These are phyloP conservation scores for Rhodotorula sp. DNA, from an alignment of 1,284 basidiomycete genomes.

Conservation along the genomic window DNA sequence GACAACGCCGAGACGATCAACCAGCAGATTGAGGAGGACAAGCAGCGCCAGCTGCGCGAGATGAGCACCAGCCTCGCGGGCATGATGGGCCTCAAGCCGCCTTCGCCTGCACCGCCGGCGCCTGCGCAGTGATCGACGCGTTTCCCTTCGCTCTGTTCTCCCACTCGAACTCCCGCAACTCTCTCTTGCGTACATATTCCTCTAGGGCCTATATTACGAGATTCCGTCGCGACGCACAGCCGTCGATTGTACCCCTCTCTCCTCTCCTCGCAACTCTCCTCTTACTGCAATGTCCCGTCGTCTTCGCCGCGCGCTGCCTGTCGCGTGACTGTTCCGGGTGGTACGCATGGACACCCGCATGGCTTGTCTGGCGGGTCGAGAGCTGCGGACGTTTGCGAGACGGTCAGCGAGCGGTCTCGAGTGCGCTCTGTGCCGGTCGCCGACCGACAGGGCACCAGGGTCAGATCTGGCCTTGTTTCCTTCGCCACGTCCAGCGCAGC, in stretches of 20 bases:
- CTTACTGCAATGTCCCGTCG: no score
- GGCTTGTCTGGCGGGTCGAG: no score
- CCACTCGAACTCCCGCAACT: background rate
- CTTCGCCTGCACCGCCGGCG: background rate
- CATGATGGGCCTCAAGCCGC: conserved; percentile 32
- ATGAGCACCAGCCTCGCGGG: conserved; percentile 31
- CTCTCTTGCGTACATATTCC: background rate
- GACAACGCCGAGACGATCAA: conserved; percentile 81
- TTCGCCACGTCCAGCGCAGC: conserved; percentile 4
- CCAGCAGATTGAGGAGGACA: conserved; percentile 75
- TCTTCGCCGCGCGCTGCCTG: no score
- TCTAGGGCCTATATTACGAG: no score
- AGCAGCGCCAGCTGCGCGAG: conserved; percentile 67
- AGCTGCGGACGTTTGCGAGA: no score
- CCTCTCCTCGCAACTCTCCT: no score
- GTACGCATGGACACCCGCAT: no score
- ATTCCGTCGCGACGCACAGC: no score
- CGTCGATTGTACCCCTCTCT: no score
- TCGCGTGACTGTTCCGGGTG: no score
- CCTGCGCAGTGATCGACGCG: background rate
- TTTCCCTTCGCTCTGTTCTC: background rate
- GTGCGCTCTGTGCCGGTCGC: background rate
- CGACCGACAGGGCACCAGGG: no score
- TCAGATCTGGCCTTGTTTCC: conserved; percentile 32
- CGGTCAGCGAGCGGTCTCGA: background rate